phyloP scores from a whole-genome alignment of 2,329 filamentous ascomycete genomes.

The Nigrograna mackinnonii region DNA sequence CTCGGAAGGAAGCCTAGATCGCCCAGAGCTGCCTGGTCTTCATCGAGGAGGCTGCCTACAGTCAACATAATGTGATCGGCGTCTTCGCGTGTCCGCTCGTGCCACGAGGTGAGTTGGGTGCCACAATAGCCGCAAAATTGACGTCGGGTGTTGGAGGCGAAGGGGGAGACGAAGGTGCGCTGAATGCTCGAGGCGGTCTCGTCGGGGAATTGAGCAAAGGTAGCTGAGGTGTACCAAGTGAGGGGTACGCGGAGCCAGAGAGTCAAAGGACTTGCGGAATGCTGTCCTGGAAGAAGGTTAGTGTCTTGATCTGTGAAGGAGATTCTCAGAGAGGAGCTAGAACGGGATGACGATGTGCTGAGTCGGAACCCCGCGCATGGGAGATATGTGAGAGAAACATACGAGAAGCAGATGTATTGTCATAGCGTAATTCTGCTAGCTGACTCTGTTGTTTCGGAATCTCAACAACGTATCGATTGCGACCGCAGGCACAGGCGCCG shows the following conservation, averaged over 20 bases:
- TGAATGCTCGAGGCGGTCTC: slow-evolving; percentile 59
- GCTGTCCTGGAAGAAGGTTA: slow-evolving; percentile 51
- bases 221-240: slow-evolving; percentile 76
- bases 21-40: slow-evolving; percentile 74
- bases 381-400: too few species aligned
- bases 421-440: slow-evolving; percentile 67
- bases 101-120: slow-evolving; percentile 83
- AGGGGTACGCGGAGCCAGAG: slow-evolving; percentile 85
- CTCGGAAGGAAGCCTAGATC: slow-evolving; percentile 72
- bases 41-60: slow-evolving; percentile 72
- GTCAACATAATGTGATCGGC: slow-evolving; percentile 80
- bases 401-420: slow-evolving; percentile 72
- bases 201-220: slow-evolving; percentile 75
- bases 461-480: slow-evolving; percentile 78
- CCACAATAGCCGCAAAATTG: slow-evolving; percentile 94
- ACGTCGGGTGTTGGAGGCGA: slow-evolving; percentile 61
- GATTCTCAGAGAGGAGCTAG: too few species aligned
- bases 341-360: too few species aligned
- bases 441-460: slow-evolving; percentile 67
- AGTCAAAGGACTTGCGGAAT: slow-evolving; percentile 72
- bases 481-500: slow-evolving; percentile 82
- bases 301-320: too few species aligned
- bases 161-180: slow-evolving; percentile 46
- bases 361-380: too few species aligned
- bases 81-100: slow-evolving; percentile 70